Percentiles rank a stretch among this genome's conserved stretches.
These are phyloP conservation scores for Pseudogymnoascus pannorum DNA, from an alignment of 2,329 filamentous ascomycete genomes.

Conservation along the genomic window DNA sequence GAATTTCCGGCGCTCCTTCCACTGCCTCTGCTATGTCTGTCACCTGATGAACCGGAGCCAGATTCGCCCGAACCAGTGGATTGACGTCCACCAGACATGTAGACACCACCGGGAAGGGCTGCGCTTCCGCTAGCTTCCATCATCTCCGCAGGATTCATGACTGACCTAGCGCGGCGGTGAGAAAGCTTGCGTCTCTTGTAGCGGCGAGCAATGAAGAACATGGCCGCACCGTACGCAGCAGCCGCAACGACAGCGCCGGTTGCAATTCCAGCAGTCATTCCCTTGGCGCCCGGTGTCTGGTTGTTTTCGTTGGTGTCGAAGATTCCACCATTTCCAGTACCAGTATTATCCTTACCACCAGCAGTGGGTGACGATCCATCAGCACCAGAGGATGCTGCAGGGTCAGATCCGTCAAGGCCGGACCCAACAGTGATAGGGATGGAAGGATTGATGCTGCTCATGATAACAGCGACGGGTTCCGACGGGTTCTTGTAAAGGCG, in stretches of 20 bases:
- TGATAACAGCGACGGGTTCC: slow-evolving; percentile 64
- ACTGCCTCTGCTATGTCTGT: slow-evolving; percentile 50
- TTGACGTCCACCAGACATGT: slow-evolving; percentile 31
- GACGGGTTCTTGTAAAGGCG: slow-evolving; percentile 51
- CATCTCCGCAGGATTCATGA: slow-evolving; percentile 43
- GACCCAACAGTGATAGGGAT: slow-evolving; percentile 46
- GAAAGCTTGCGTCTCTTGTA: slow-evolving; percentile 59
- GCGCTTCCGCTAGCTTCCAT: slow-evolving; percentile 33
- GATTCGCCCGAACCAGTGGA: slow-evolving; percentile 29
- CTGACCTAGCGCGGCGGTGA: slow-evolving; percentile 56
- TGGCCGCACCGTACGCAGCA: slow-evolving; percentile 65
- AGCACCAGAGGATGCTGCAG: slow-evolving; percentile 29
- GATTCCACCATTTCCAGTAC: slow-evolving; percentile 33
- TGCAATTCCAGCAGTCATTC: slow-evolving; percentile 58
- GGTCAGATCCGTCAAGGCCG: slow-evolving; percentile 27
- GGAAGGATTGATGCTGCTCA: slow-evolving; percentile 73
- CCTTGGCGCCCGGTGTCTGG: slow-evolving; percentile 50
- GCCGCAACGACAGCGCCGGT: slow-evolving; percentile 58
- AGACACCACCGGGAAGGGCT: slow-evolving; percentile 44
- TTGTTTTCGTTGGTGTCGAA: slow-evolving; percentile 33
- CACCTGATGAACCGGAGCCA: slow-evolving; percentile 26
- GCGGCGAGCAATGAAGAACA: slow-evolving; percentile 67
- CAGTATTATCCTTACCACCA: slow-evolving; percentile 31
- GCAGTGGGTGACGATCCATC: slow-evolving; percentile 30
- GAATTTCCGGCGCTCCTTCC: slow-evolving; percentile 34